Percentiles rank a stretch among this genome's conserved stretches.
Conservation (phyloP, 352 stramenopile species). For the Phytophthora pini region DNA sequence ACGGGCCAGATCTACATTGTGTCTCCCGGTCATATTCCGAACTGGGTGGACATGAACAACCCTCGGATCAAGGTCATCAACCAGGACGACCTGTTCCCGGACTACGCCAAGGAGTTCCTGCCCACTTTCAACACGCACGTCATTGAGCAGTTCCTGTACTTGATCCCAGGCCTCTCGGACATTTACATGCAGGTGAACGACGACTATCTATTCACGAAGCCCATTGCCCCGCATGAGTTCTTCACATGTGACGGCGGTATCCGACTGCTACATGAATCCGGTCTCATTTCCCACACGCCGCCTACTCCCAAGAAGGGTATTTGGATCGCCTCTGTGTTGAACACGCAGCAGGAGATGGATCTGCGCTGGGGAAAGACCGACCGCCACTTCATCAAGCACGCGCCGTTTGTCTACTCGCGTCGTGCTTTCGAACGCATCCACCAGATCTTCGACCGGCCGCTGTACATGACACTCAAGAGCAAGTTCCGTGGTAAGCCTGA, state of each 20-base stretch:
- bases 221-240: constrained; percentile 80
- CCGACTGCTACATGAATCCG: constrained; percentile 75
- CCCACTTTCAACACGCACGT: constrained; percentile 91
- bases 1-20: constrained; percentile 88
- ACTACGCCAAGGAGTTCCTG: constrained; percentile 81
- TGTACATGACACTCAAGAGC: constrained; percentile 86
- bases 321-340: constrained; percentile 88
- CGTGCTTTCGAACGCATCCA: constrained; percentile 86
- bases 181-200: constrained; percentile 92
- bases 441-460: constrained; percentile 85
- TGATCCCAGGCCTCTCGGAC: constrained; percentile 85
- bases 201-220: constrained; percentile 90
- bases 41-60: constrained; percentile 86
- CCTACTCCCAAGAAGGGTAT: constrained; percentile 85
- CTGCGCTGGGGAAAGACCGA: constrained; percentile 79
- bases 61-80: constrained; percentile 88
- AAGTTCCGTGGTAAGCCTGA: constrained; percentile 87
- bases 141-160: constrained; percentile 90
- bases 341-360: constrained; percentile 91
- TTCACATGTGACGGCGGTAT: constrained; percentile 90
- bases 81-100: constrained; percentile 87
- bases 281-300: constrained; percentile 78
- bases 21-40: constrained; percentile 77
- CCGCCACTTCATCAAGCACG: constrained; percentile 90
- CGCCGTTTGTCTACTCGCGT: constrained; percentile 88